Base-by-base conservation (phyloP, 331 rosid genomes). In the Pyrus hybrid region DNA sequence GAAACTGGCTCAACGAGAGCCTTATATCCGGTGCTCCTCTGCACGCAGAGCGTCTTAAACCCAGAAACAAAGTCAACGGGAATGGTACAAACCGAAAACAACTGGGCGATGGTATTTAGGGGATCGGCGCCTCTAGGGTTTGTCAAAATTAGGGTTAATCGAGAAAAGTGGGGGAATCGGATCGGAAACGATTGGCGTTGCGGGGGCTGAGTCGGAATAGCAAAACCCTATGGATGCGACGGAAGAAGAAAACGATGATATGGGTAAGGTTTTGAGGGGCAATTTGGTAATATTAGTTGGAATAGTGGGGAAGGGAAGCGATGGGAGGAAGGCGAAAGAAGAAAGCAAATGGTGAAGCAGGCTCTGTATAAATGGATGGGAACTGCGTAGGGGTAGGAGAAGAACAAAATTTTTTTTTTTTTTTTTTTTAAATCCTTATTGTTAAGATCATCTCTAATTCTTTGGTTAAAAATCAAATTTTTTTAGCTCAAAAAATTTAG, bases 181-280 rank as follows among this genome's bases (percentile, higher is more conserved):
- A 78, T 80, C 41, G 82, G 63, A 80, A 73, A 71, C 20, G 68
- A 33, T 58, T 72, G 37, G 67, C 57, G 68, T 25, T 43, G 73
- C 12, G 21, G 83, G 63, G n/a, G 37, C 35, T 14, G 29, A 18
- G 29, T 70, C 51, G 53, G 28, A 57, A 64, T 60, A 68, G 28
- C 14, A 80, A 82, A 69, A 69, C 13, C 56, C 81, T 18, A 37
- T 77, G 89, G 86, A 88, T 87, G 89, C 84, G 85, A 80, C 33
- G 71, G 66, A 67, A 58, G 76, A 53, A 33, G 71, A 75, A 26
- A 63, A 71, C 76, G 72, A 47, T 25, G 28, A 63, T 21, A 12
- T 6, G 30, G 30, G 13, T 2, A n/a, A 56, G 47, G 78, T 68
- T 9, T 57, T 0, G 51, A 69, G 70, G 90, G 88, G 79, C 37